Conservation (phyloP, 2,329 filamentous ascomycete genomes). For the Aspergillus arachidicola region DNA sequence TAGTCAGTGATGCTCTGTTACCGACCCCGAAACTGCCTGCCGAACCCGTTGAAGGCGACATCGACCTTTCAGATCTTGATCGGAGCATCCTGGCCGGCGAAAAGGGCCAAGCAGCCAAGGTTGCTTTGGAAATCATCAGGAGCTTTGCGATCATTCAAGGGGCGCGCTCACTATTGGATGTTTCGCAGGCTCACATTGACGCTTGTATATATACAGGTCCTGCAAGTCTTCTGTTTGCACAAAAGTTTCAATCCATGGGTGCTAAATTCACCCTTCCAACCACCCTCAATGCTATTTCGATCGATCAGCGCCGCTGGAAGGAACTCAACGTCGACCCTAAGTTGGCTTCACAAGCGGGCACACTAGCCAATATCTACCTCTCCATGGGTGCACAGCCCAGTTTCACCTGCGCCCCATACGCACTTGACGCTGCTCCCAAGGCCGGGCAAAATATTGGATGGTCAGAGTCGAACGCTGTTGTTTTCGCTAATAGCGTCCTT, state of each 20-base stretch:
- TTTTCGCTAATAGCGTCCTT: conserved; percentile 51
- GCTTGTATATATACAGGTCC: conserved; percentile 48
- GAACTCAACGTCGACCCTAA: conserved; percentile 37
- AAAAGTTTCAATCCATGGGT: conserved; percentile 37
- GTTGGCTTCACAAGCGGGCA: conserved; percentile 34
- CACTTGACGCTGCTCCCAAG: conserved; percentile 38
- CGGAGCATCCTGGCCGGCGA: conserved; percentile 31
- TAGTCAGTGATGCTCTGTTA: neutral
- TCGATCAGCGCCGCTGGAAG: conserved; percentile 47
- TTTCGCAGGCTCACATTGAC: conserved; percentile 49
- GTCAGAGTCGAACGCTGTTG: conserved; percentile 52
- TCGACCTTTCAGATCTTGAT: conserved; percentile 28
- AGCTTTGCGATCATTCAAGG: conserved; percentile 41
- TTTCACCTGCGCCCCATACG: conserved; percentile 51
- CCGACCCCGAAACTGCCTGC: neutral
- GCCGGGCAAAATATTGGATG: conserved; percentile 47
- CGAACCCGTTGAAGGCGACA: neutral
- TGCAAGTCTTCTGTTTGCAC: conserved; percentile 40
- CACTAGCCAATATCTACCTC: conserved; percentile 42
- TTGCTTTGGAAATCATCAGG: conserved; percentile 44
- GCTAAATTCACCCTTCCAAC: conserved; percentile 44
- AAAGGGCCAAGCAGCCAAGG: conserved; percentile 35
- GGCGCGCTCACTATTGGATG: conserved; percentile 36
- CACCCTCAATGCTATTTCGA: conserved; percentile 48
- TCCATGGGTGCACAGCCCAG: conserved; percentile 45